A percentile compares a stretch with the other conserved stretches of the same genome.
Evolutionary conservation across 345 rosid genomes (phyloP).

Genomic region (Sisymbrium irio): DNA sequence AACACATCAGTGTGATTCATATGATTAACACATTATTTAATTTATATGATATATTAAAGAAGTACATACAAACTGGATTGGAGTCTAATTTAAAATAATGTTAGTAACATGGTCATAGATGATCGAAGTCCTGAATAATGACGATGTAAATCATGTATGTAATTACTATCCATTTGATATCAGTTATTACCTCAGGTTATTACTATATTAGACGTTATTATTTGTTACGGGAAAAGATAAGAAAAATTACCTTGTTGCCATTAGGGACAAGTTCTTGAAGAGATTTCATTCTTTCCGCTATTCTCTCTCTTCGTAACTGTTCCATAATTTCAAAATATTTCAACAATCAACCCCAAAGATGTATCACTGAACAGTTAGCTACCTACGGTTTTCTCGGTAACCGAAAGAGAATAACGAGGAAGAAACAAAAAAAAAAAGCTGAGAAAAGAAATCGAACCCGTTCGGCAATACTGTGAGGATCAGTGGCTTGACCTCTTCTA

Average conservation of each 20-base stretch:
- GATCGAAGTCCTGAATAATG: neutral
- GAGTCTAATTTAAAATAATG: neutral
- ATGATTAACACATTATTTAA: neutral
- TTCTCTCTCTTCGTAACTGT: conserved; percentile 97
- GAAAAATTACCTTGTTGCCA: conserved; percentile 73
- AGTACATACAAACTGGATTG: neutral
- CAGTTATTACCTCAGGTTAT: neutral
- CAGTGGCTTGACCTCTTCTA: conserved; percentile 98
- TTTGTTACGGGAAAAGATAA: neutral
- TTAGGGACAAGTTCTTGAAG: conserved; percentile 97
- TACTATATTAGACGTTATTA: neutral
- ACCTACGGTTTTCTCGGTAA: conserved; percentile 6
- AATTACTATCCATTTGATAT: neutral
- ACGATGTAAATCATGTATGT: neutral
- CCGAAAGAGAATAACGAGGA: neutral
- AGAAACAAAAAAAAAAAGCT: no score
- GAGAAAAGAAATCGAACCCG: conserved; percentile 53
- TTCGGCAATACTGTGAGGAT: conserved; percentile 98
- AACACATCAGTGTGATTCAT: conserved; percentile 6
- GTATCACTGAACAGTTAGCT: neutral
- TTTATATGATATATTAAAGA: neutral
- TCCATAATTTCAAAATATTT: conserved; percentile 4
- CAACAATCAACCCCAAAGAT: neutral
- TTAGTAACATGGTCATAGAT: neutral
- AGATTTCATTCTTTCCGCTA: conserved; percentile 96